Evolutionary conservation across 2,329 filamentous ascomycete genomes (phyloP).

Genomic region (Cladophialophora immunda): DNA sequence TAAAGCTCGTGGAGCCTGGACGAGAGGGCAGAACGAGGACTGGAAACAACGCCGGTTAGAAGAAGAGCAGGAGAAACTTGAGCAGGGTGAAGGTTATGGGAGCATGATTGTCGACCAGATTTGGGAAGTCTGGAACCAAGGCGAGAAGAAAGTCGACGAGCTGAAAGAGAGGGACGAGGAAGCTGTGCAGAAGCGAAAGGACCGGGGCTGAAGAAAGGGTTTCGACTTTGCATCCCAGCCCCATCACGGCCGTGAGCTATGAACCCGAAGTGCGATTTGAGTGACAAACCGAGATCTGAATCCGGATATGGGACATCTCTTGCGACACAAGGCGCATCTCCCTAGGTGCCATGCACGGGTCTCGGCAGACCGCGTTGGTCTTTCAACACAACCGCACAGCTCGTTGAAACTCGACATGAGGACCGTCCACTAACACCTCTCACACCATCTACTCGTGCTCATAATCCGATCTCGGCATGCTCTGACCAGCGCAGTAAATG

Average conservation of each 20-base stretch:
- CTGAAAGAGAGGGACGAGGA: conserved; percentile 42
- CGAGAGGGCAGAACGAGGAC: conserved; percentile 50
- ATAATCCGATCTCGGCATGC: not conserved
- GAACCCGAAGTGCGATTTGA: not conserved
- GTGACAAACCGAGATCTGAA: not conserved
- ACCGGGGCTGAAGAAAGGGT: conserved; percentile 21
- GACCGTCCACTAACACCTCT: not conserved
- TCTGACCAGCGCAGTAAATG: not conserved
- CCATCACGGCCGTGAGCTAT: not conserved
- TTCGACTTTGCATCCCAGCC: not conserved
- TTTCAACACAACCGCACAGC: not conserved
- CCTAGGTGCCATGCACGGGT: not conserved
- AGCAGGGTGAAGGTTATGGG: conserved; percentile 52
- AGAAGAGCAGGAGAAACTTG: conserved; percentile 50
- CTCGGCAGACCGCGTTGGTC: not conserved
- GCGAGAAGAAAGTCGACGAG: conserved; percentile 34
- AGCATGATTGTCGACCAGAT: conserved; percentile 56
- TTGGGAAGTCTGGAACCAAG: conserved; percentile 50
- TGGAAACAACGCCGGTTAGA: conserved; percentile 51
- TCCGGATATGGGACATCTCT: not conserved
- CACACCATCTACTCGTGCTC: not conserved
- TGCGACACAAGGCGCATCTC: not conserved
- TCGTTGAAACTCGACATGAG: not conserved
- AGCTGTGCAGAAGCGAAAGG: conserved; percentile 41
- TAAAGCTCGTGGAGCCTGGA: conserved; percentile 41